These are phyloP conservation scores for Trametes villosa DNA, from an alignment of 768 basidiomycete genomes.

Conservation along the genomic window DNA sequence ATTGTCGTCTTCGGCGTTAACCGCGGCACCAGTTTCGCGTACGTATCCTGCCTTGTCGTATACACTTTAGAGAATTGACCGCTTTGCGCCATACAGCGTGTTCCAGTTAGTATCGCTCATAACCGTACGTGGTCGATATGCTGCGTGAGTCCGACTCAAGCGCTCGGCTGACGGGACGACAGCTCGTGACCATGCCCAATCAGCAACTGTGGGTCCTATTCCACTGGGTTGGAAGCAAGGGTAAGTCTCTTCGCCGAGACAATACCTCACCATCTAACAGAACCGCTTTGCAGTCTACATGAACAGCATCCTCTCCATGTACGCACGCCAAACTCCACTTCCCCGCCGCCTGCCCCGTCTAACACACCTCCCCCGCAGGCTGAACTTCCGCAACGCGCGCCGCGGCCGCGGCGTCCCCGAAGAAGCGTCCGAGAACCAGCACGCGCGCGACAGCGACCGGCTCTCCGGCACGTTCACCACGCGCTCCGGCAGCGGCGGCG, in stretches of 20 bases:
- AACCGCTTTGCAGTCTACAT: constrained; percentile 20
- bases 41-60: not conserved
- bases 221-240: constrained; percentile 27
- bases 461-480: constrained; percentile 5
- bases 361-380: constrained; percentile 2
- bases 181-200: constrained; percentile 20
- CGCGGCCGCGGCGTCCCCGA: constrained; percentile 30
- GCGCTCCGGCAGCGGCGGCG: not conserved
- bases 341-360: not conserved
- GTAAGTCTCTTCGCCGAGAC: not conserved
- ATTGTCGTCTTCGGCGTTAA: constrained; percentile 25
- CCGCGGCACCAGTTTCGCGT: constrained; percentile 30
- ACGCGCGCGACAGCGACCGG: constrained; percentile 15
- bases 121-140: not conserved
- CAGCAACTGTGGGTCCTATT: constrained; percentile 28
- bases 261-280: not conserved
- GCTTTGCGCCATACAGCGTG: not conserved
- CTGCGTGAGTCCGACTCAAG: not conserved
- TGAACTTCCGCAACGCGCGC: constrained; percentile 30
- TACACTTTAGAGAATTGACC: not conserved
- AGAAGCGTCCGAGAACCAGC: constrained; percentile 28
- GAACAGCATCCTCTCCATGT: constrained; percentile 29
- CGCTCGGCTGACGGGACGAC: not conserved
- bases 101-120: constrained; percentile 13
- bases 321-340: not conserved